Percentiles rank a stretch among this genome's conserved stretches.
These are phyloP conservation scores for Pholiota conissans DNA, from an alignment of 768 basidiomycete genomes.

Conservation along the genomic window DNA sequence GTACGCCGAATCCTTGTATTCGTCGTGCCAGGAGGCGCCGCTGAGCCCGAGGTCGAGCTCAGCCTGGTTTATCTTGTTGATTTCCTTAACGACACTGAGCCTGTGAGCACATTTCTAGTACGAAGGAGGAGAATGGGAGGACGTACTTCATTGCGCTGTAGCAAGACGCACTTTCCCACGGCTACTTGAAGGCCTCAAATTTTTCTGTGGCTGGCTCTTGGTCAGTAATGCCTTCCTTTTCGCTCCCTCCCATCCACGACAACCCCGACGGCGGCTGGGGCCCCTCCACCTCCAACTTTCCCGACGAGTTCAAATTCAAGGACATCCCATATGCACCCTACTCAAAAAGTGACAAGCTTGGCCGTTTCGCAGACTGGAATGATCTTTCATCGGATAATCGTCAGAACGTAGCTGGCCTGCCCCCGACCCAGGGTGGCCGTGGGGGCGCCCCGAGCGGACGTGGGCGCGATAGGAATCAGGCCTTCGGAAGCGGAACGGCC, in stretches of 20 bases:
- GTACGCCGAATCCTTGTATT: constrained; percentile 98
- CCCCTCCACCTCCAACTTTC: constrained; percentile 77
- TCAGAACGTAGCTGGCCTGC: constrained; percentile 51
- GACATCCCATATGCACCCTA: constrained; percentile 99
- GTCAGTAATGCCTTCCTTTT: constrained; percentile 70
- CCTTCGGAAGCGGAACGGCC: constrained; percentile 87
- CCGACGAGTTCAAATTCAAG: constrained; percentile 94
- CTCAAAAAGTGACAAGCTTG: constrained; percentile 98
- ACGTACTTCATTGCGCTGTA: constrained; percentile 69
- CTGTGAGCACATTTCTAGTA: constrained; percentile 11
- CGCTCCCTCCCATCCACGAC: constrained; percentile 85
- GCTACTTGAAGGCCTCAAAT: constrained; percentile 19
- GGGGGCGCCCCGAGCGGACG: constrained; percentile 52
- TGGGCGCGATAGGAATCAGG: constrained; percentile 76
- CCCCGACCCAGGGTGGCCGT: constrained; percentile 47
- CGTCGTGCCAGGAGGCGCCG: constrained; percentile 91
- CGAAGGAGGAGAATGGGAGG: constrained; percentile 1
- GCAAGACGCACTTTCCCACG: constrained; percentile 39
- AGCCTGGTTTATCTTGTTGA: constrained; percentile 87
- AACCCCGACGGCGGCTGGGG: constrained; percentile 96
- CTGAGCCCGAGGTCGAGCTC: constrained; percentile 79
- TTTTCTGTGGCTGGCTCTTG: constrained; percentile 24
- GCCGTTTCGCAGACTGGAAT: constrained; percentile 98
- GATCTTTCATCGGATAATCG: constrained; percentile 68
- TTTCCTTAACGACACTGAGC: constrained; percentile 86